Conservation (phyloP, 805 yeast species). For the Kregervanrija pseudodelftensis region DNA sequence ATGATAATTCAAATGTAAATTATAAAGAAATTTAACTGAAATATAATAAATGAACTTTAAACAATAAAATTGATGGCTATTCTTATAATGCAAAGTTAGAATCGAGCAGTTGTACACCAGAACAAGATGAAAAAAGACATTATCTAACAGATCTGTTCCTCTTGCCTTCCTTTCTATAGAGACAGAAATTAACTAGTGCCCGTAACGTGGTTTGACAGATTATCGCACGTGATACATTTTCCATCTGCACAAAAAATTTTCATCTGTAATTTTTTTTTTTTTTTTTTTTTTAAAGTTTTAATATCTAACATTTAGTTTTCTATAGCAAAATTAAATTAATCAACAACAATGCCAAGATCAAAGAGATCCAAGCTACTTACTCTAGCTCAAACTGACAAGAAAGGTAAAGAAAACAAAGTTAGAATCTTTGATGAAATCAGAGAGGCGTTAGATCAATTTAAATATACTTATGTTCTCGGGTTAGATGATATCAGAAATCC, state of each 20-base stretch:
- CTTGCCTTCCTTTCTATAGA: background rate
- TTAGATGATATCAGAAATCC: constrained; percentile 94
- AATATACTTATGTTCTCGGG: constrained; percentile 77
- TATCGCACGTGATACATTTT: background rate
- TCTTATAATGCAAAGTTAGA: too few relatives aligned
- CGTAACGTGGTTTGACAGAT: too few relatives aligned
- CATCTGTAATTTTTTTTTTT: background rate
- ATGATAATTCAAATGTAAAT: too few relatives aligned
- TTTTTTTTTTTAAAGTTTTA: background rate
- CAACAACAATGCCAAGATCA: constrained; percentile 79
- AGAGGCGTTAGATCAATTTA: constrained; percentile 66
- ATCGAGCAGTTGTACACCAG: too few relatives aligned
- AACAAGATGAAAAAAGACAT: too few relatives aligned
- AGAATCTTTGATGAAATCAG: constrained; percentile 88
- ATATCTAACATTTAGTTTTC: background rate
- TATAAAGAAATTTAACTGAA: too few relatives aligned
- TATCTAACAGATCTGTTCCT: background rate
- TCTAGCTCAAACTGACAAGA: constrained; percentile 91
- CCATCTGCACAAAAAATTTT: background rate
- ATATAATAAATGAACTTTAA: too few relatives aligned
- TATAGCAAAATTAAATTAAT: background rate
- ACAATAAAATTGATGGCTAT: too few relatives aligned
- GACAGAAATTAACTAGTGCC: background rate
- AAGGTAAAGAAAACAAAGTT: constrained; percentile 88
- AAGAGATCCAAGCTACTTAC: constrained; percentile 95